Evolutionary conservation across 148 eudicot species (phyloP).

Genomic region (Cornus suecica): DNA sequence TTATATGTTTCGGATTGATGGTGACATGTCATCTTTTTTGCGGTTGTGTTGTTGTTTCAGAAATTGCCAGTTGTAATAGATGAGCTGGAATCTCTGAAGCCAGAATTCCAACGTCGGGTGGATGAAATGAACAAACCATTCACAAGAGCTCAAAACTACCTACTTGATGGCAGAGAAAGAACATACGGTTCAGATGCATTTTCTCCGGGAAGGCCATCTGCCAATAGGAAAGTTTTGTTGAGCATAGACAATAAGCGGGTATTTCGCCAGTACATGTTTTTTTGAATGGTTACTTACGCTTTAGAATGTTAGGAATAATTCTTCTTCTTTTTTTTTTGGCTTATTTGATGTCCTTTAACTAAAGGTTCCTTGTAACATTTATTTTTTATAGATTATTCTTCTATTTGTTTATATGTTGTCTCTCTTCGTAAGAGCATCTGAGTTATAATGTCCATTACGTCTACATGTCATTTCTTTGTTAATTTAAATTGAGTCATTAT

Average conservation of each 20-base stretch:
- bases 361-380: background rate
- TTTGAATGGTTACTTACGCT: background rate
- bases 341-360: background rate
- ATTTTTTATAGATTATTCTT: background rate
- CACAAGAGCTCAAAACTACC: slow-evolving; percentile 29
- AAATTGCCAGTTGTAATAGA: slow-evolving; percentile 59
- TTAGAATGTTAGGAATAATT: background rate
- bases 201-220: slow-evolving; percentile 27
- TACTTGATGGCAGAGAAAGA: slow-evolving; percentile 32
- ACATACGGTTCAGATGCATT: slow-evolving; percentile 43
- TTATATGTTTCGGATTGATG: slow-evolving; percentile 8
- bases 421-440: background rate
- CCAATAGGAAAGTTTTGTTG: slow-evolving; percentile 28
- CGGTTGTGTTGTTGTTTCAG: slow-evolving; percentile 34
- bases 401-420: background rate
- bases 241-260: slow-evolving; percentile 56
- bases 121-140: slow-evolving; percentile 50
- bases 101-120: slow-evolving; percentile 55
- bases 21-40: slow-evolving; percentile 10
- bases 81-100: slow-evolving; percentile 86
- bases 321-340: background rate
- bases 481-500: background rate
- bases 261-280: slow-evolving; percentile 3
- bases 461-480: background rate
- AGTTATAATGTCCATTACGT: background rate